Evolutionary conservation across 1,139 yeast species (phyloP).

Genomic region (Taphrina flavorubra): DNA sequence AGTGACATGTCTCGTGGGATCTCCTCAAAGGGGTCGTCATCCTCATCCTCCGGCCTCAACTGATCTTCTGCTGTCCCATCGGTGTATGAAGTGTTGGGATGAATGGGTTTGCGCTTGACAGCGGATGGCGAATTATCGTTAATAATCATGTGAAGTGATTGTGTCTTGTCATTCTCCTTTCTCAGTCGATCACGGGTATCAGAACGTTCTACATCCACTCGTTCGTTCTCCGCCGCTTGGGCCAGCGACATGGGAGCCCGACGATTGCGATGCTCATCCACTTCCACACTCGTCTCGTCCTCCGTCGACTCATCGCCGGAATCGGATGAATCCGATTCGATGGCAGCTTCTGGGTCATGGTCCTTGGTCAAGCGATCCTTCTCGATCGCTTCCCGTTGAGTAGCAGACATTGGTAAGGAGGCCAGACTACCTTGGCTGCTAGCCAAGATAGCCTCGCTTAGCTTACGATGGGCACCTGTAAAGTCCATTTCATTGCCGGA

Average conservation of each 20-base stretch:
- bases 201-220: slow-evolving; percentile 33
- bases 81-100: slow-evolving; percentile 31
- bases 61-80: slow-evolving; percentile 12
- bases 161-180: slow-evolving; percentile 15
- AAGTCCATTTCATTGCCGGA: slow-evolving; percentile 23
- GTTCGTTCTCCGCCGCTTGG: slow-evolving; percentile 38
- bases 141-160: slow-evolving; percentile 19
- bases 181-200: slow-evolving; percentile 26
- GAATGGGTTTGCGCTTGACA: slow-evolving; percentile 25
- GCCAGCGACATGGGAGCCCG: slow-evolving; percentile 35
- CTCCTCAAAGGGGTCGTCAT: slow-evolving; percentile 28
- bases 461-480: slow-evolving; percentile 43
- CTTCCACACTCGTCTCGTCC: slow-evolving; percentile 47
- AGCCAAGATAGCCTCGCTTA: slow-evolving; percentile 47
- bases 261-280: slow-evolving; percentile 48
- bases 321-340: slow-evolving; percentile 45
- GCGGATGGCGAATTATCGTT: slow-evolving; percentile 36
- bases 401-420: slow-evolving; percentile 43
- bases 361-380: slow-evolving; percentile 44
- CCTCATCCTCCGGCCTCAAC: slow-evolving; percentile 21
- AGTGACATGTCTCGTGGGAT: slow-evolving; percentile 62
- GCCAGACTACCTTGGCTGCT: slow-evolving; percentile 49
- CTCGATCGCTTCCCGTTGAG: slow-evolving; percentile 33
- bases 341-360: slow-evolving; percentile 44
- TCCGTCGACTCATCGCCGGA: slow-evolving; percentile 37